Evolutionary conservation across 2,329 filamentous ascomycete genomes (phyloP), one percentile per base, ranked within the genome.

Genomic region (Dothistroma septosporum): DNA sequence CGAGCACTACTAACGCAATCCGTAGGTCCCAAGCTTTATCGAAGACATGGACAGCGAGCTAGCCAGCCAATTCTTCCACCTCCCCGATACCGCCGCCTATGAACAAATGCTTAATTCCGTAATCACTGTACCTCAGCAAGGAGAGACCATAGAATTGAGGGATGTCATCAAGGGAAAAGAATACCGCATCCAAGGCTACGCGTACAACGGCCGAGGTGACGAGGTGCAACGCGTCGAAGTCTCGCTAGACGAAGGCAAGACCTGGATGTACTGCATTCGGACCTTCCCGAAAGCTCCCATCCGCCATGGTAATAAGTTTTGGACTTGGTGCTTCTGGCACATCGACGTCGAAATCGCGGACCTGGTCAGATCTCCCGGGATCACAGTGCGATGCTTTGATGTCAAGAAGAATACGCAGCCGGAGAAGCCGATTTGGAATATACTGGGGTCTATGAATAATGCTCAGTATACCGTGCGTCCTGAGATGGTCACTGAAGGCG

Each of bases 401-500:
- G 79, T 78, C 0, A 78, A 78, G 69, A 82, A 81, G 62, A 81
- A 80, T 61, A 81, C 79, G 1, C 80, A 83, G 62, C 80, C 80
- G 0, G 66, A 76, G 60, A 70, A 75, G 21, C 74, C 75, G 5
- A 71, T 69, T 3, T 83, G 80, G 80, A 83, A 82, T 59, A 73
- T 80, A 1, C 76, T 79, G 76, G 80, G 78, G 8, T 82, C 82
- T 79, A 82, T 83, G 80, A 83, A 83, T 68, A 83, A 83, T 49
- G 77, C 76, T 61, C 80, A 77, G 77, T 82, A 82, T 61, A 62
- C 69, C 1, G 76, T 83, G 12, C 76, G 75, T 49, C 69, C 76
- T 0, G 75, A 78, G 41, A 74, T 78, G 5, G 60, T 72, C 16
- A 63, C 70, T 16, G 66, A 76, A 1, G 69, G 72, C 9, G 69